Evolutionary conservation across 2,329 filamentous ascomycete genomes (phyloP), one percentile per base, ranked within the genome.

Genomic region (Hypoxylon sp.): DNA sequence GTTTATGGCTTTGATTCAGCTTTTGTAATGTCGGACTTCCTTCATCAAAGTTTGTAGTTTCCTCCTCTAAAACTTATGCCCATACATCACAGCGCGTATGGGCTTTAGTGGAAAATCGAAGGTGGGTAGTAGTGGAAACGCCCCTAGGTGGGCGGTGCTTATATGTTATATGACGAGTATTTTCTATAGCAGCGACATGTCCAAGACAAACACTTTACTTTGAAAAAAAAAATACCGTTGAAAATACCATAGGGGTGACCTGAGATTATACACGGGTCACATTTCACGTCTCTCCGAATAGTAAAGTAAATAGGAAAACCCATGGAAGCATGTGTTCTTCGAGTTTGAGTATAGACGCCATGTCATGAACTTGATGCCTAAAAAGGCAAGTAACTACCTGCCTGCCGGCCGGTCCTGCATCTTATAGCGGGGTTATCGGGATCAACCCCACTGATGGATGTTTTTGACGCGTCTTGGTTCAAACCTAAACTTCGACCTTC

Each of bases 381-480:
- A 41, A 41, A 20, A 4, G 37, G 37, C 37, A 41, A 41, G 37
- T 41, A 41, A 17, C 37, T 41, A 41, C n/a, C n/a, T n/a, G n/a
- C n/a, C n/a, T n/a, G 17, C n/a, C 37, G 10, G 37, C 11, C 17
- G 8, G 17, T n/a, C 37, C 32, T 37, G 13, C 32, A 15, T n/a
- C 37, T 6, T 10, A 41, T 17, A 3, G 34, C n/a, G 37, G 37
- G 37, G 17, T 2, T 19, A 41, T 20, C 37, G n/a, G 17, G 37
- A 19, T 11, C 17, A 17, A 41, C 37, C 37, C 37, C 37, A 17
- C 37, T 11, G 20, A 41, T 20, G 37, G 20, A 41, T 20, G 37
- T 17, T 41, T 15, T 41, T 41, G 37, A 41, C 37, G 37, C 37
- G 37, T 41, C 17, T 10, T 20, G 17, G 37, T 37, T 6, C 37